Evolutionary conservation across 2,329 filamentous ascomycete genomes (phyloP), one percentile per base, ranked within the genome.

Genomic region (Colletotrichum phormii): DNA sequence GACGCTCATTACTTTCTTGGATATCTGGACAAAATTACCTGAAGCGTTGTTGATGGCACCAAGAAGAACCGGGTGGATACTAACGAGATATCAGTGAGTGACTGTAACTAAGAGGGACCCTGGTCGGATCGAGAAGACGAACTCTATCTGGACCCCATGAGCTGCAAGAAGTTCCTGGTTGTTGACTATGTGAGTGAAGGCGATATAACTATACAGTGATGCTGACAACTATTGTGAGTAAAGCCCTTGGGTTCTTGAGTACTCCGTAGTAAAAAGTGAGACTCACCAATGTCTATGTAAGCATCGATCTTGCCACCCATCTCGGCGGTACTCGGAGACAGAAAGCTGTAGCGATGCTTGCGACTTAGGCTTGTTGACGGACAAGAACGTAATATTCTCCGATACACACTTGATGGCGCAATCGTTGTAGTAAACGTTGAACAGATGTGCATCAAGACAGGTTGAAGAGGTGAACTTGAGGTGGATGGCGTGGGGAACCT

Each of bases 11-110:
- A 18, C 18, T 2, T 15, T 15, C 15, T 8, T 8, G 13, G 24
- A 54, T 5, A 54, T 8, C 29, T 22, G 8, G n/a, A 46, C 8
- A 18, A 5, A 15, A 2, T 7, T 81, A 91, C 89, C 89, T 57
- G 88, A 88, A 24, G 84, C 86, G 46, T 85, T 84, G 78, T 91
- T 93, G 78, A 94, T 89, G 58, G 87, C 92, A 31, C 90, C 91
- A 15, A 96, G 86, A 78, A 95, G 92, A 64, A 95, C 86, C 15
- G 94, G 94, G 75, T 93, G 87, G 76, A 93, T 89, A 63, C 92
- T 94, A 74, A 2, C 24, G 42, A 29, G 24, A 33, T 2, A 24
- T 51, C 55, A 29, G 24, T 64, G 3, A 54, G 33, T 42, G 26
- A 22, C 42, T 26, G 46, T 24, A 46, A 22, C 68, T 15, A 6